Conservation (phyloP, 108 stramenopile genomes). For the Chaetoceros tenuissimus region DNA sequence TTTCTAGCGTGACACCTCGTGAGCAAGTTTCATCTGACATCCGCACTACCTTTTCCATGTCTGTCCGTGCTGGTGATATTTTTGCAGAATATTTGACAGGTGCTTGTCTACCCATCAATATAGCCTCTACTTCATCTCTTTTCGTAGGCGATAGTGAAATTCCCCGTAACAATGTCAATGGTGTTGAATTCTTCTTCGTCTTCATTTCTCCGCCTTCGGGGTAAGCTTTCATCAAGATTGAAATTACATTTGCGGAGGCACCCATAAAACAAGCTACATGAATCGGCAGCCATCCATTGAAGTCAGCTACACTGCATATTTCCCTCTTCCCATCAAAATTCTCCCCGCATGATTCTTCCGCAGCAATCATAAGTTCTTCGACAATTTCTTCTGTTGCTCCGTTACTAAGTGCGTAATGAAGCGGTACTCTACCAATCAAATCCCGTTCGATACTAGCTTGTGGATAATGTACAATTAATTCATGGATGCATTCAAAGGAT, state of each 20-base stretch:
- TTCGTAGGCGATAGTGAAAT: not conserved
- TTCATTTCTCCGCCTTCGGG: slow-evolving; percentile 10
- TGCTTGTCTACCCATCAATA: not conserved
- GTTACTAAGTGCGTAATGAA: slow-evolving; percentile 25
- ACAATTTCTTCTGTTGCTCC: slow-evolving; percentile 9
- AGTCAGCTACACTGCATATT: slow-evolving; percentile 5
- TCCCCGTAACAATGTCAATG: slow-evolving; percentile 1
- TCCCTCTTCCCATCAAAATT: not conserved
- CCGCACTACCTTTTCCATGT: not conserved
- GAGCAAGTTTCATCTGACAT: not conserved
- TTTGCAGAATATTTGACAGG: not conserved
- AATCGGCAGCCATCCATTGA: slow-evolving; percentile 23
- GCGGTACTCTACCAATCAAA: slow-evolving; percentile 19
- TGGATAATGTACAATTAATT: slow-evolving; percentile 15
- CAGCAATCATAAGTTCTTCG: slow-evolving; percentile 12
- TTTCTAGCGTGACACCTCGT: not conserved
- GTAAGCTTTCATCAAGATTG: slow-evolving; percentile 11
- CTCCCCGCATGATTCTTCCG: slow-evolving; percentile 8
- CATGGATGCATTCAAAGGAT: slow-evolving; percentile 12
- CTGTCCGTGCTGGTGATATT: not conserved
- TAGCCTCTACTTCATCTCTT: not conserved
- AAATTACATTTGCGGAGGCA: slow-evolving; percentile 6
- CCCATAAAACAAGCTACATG: slow-evolving; percentile 26
- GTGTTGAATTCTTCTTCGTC: slow-evolving; percentile 23
- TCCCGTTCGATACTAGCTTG: slow-evolving; percentile 14